A percentile compares a stretch with the other conserved stretches of the same genome.
Conservation (phyloP, 1,139 yeast genomes). For the Debaryomycetaceae sp. region DNA sequence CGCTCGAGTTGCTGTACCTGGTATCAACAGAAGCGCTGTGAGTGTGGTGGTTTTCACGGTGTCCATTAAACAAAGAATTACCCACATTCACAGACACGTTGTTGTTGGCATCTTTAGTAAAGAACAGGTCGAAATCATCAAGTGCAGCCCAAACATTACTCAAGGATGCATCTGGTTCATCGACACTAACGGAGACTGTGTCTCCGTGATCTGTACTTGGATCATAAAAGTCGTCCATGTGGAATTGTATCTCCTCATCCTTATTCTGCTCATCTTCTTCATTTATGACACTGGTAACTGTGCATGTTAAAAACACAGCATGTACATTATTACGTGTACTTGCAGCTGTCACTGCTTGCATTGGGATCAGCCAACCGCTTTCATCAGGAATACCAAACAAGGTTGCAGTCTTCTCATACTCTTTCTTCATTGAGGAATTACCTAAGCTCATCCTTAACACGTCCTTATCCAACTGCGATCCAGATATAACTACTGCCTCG, state of each 20-base stretch:
- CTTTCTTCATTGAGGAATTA: constrained; percentile 70
- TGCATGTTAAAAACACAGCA: constrained; percentile 88
- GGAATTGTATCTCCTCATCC: constrained; percentile 55
- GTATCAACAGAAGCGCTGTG: constrained; percentile 55
- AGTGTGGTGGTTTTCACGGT: constrained; percentile 25
- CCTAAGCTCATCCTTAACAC: constrained; percentile 91
- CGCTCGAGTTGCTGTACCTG: constrained; percentile 27
- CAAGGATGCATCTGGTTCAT: constrained; percentile 71
- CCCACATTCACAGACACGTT: constrained; percentile 11
- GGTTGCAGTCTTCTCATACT: constrained; percentile 82
- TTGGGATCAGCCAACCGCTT: constrained; percentile 97
- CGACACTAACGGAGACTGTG: constrained; percentile 40
- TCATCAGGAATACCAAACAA: constrained; percentile 95
- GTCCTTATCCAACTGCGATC: constrained; percentile 86
- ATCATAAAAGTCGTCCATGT: constrained; percentile 64
- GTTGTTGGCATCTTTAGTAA: constrained; percentile 61
- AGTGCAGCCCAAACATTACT: constrained; percentile 97
- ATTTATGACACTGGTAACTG: constrained; percentile 31
- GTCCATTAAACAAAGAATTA: constrained; percentile 3
- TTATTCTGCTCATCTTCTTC: constrained; percentile 30
- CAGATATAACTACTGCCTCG: constrained; percentile 80
- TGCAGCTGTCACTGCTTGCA: constrained; percentile 88
- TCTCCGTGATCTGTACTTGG: constrained; percentile 33
- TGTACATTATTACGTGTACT: constrained; percentile 90
- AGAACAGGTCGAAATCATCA: constrained; percentile 89